A percentile compares a stretch with the other conserved stretches of the same genome.
Conservation (phyloP, 441 rosid genomes). For the Pelargonium fulgidum region DNA sequence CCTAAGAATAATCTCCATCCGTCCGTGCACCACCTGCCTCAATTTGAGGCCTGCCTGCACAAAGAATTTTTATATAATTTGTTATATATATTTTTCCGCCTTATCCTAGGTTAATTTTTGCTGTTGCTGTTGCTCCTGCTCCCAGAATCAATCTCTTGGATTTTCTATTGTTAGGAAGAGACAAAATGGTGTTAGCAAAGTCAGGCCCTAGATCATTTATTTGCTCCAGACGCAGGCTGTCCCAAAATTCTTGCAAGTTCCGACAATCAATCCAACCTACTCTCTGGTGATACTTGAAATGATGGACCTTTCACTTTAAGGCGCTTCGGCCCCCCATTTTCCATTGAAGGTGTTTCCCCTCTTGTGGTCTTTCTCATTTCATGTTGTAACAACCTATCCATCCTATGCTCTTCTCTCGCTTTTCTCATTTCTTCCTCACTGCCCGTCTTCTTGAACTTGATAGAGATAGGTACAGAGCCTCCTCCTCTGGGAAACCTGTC, state of each 20-base stretch:
- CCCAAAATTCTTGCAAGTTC: not conserved
- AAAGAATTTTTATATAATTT: conserved; percentile 39
- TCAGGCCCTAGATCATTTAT: not conserved
- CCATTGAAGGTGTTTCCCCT: conserved; percentile 36
- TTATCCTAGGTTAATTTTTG: conserved; percentile 44
- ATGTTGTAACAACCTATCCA: conserved; percentile 28
- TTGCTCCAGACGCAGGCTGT: not conserved
- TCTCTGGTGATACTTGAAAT: conserved; percentile 35
- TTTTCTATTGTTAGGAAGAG: conserved; percentile 34
- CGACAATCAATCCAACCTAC: conserved; percentile 32
- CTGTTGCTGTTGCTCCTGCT: conserved; percentile 26
- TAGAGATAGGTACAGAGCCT: conserved; percentile 36
- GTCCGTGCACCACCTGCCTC: conserved; percentile 35
- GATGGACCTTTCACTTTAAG: conserved; percentile 74
- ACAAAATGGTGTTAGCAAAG: conserved; percentile 1
- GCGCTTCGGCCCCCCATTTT: conserved; percentile 69
- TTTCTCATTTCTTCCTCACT: conserved; percentile 35
- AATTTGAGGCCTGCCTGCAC: conserved; percentile 41
- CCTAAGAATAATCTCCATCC: conserved; percentile 41
- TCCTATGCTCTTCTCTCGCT: conserved; percentile 35
- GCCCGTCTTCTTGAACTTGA: conserved; percentile 40
- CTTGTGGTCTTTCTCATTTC: conserved; percentile 32
- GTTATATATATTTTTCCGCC: not conserved
- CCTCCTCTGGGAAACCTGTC: conserved; percentile 33
- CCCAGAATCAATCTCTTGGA: conserved; percentile 37